Base-by-base conservation (phyloP, 2,329 filamentous ascomycete genomes). In the Fusarium phyllophilum region DNA sequence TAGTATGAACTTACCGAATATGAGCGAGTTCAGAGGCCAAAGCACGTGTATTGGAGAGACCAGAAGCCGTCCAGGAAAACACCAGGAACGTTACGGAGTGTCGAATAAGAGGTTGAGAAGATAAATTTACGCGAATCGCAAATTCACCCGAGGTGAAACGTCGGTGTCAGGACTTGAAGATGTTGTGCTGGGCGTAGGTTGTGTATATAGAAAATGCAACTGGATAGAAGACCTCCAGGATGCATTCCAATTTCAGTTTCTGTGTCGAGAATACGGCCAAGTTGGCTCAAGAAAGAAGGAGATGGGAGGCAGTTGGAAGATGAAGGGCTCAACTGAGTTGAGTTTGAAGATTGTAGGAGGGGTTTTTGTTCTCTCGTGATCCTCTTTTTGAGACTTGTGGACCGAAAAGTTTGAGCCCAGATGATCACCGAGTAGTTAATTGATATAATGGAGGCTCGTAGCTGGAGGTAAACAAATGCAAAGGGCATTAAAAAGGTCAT, bases 401-500 rank as follows among this genome's bases (percentile, higher is more conserved):
- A 56, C 52, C 49, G 41, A 36, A 46, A 8, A 56, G 59, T 24
- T 41, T 45, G 63, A 42, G 44, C 15, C 42, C 39, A 34, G 46
- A 55, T 42, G 36, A 44, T 48, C 15, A 26, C 52, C 29, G 36
- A 41, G 38, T 31, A 18, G 41, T 24, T n/a, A 48, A 66, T 55
- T 38, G 55, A 42, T 57, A 33, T 55, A 55, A 42, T 15, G 31
- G 52, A 55, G 44, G 20, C 36, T 49, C 26, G 46, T 26, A 66
- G 58, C 46, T 59, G 65, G n/a, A 65, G 57, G 41, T 33, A 46
- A 58, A 54, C 42, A 61, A 58, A 45, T 38, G 41, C 31, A 73
- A 62, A 67, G 60, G 24, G 49, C 63, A 52, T 52, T 66, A 63
- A 75, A 72, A 64, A 62, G 62, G 62, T 68, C 75, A 70, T 66